Evolutionary conservation across 1,284 basidiomycete genomes (phyloP), one percentile per base, ranked within the genome.

Genomic region (Schizopora paradoxa): DNA sequence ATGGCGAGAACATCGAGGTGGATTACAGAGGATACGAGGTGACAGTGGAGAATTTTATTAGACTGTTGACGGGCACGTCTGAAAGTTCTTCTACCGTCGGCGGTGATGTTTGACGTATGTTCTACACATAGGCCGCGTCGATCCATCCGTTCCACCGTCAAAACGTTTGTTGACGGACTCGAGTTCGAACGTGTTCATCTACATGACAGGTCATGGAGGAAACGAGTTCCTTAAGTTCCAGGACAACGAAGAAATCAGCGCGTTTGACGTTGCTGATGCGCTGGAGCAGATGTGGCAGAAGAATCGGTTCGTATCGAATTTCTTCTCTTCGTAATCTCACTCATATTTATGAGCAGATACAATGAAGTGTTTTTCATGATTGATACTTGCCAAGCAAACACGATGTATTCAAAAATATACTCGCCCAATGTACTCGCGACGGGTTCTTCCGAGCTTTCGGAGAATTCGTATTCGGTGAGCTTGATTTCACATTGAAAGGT

Each of bases 201-300:
- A 96, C 66, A 90, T 99, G 88, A 96, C 96, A 0, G 96, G 95
- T 0, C 95, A 99, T 57, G 95, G 96, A 3, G 95, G 95, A 0
- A 89, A 96, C 58, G 95, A 97, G 64, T 99, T 99, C 62, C 77
- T 99, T 56, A 99, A 99, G 66, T 99, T 99, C 63, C 95, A 99
- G 62, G 95, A 99, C 64, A 91, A 91, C 61, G 95, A 99, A 64
- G 96, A 99, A 62, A 91, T 99, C 55, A 91, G 87, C 43, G 92
- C 95, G 0, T 91, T 91, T 49, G 95, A 99, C 61, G 78, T 96
- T 28, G 94, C 95, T 0, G 95, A 99, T 62, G 94, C 95, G 0
- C 86, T 99, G 51, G 92, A 93, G 63, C 93, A 97, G 65, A 99
- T 99, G 95, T 93, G 87, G 76, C 87, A 94, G 62, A 97, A 98